These are phyloP conservation scores for Cryptococcus deneoformans DNA, from an alignment of 1,284 basidiomycete genomes.

Conservation along the genomic window DNA sequence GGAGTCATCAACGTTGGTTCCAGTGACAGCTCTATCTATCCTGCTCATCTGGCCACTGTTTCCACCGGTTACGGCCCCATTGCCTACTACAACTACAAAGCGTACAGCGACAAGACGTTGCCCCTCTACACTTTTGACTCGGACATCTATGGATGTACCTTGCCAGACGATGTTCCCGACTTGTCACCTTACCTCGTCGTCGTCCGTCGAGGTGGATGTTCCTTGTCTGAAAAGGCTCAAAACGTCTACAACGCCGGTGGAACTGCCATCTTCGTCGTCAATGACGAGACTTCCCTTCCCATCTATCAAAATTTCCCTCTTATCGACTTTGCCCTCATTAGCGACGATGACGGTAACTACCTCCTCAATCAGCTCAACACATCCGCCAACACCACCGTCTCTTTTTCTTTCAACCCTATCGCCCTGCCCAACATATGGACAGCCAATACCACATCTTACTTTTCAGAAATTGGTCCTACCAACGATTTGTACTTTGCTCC, in stretches of 20 bases:
- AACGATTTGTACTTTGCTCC: constrained; percentile 61
- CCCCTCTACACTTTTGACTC: constrained; percentile 28
- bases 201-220: constrained; percentile 38
- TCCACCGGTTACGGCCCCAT: constrained; percentile 36
- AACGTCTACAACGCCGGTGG: constrained; percentile 25
- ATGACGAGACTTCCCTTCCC: constrained; percentile 16
- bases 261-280: constrained; percentile 29
- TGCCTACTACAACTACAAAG: constrained; percentile 34
- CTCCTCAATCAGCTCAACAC: constrained; percentile 52
- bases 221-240: constrained; percentile 22
- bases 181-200: constrained; percentile 36
- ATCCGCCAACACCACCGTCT: constrained; percentile 49
- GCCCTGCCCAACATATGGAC: constrained; percentile 50
- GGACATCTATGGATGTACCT: constrained; percentile 41
- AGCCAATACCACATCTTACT: constrained; percentile 60
- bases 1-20: constrained; percentile 42
- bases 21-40: constrained; percentile 42
- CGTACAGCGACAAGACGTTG: constrained; percentile 28
- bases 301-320: constrained; percentile 29
- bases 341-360: constrained; percentile 43
- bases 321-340: constrained; percentile 32
- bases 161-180: constrained; percentile 30
- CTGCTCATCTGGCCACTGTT: constrained; percentile 35
- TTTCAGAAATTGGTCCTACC: constrained; percentile 60
- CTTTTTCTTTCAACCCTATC: constrained; percentile 55